Percentiles rank a stretch among this genome's conserved stretches.
Evolutionary conservation across 495 filamentous ascomycete genomes (phyloP).

Genomic region (Penicillium alfredii): DNA sequence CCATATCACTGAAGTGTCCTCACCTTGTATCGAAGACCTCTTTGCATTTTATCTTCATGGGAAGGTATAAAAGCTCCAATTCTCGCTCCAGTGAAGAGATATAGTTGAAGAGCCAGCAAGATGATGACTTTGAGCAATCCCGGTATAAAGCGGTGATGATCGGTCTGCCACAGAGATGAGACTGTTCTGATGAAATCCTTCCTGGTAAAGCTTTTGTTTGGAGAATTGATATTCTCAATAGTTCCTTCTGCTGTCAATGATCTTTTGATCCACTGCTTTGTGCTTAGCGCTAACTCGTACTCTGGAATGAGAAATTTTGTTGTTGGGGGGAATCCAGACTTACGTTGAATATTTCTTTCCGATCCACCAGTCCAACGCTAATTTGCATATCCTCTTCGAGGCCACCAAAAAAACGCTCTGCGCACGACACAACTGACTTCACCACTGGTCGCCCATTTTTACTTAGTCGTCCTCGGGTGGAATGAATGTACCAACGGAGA

Average conservation of each 20-base stretch:
- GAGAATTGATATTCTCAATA: conserved; percentile 15
- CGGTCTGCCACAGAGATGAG: conserved; percentile 11
- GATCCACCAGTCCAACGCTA: conserved; percentile 11
- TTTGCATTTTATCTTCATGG: conserved; percentile 9
- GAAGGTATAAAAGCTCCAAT: conserved; percentile 17
- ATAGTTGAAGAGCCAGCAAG: conserved; percentile 16
- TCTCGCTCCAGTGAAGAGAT: conserved; percentile 20
- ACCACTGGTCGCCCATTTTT: conserved; percentile 14
- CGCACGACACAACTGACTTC: conserved; percentile 7
- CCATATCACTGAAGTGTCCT: not conserved
- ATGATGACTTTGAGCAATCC: conserved; percentile 17
- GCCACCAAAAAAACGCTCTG: conserved; percentile 14
- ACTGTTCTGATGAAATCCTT: conserved; percentile 15
- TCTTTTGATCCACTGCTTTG: conserved; percentile 14
- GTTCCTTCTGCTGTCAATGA: conserved; percentile 9
- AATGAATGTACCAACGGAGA: conserved; percentile 12
- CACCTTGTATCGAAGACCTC: conserved; percentile 1
- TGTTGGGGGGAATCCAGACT: conserved; percentile 5
- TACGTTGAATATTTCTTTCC: conserved; percentile 13
- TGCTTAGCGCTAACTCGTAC: conserved; percentile 6
- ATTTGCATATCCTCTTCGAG: conserved; percentile 14
- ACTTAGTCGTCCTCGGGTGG: conserved; percentile 5
- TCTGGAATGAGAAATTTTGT: not conserved
- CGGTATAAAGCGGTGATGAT: conserved; percentile 14
- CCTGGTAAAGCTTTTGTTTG: conserved; percentile 14